Evolutionary conservation across 805 yeast species (phyloP).

Genomic region (Saccharomycopsis amapae): DNA sequence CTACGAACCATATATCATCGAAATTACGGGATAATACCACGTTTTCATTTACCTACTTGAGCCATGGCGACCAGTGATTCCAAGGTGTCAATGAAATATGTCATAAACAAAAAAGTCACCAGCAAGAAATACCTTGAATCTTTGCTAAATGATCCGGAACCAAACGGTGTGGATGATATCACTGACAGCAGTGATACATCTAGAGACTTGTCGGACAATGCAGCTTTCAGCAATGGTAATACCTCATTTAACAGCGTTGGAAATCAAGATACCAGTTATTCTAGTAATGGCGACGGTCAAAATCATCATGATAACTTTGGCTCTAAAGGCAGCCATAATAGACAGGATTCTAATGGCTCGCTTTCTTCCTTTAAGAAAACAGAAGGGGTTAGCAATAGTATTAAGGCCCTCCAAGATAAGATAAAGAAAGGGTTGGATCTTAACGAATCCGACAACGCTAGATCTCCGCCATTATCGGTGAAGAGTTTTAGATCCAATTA

Average conservation of each 20-base stretch:
- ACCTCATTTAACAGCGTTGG: background rate
- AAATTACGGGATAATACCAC: too few species aligned
- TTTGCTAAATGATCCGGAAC: slow-evolving; percentile 7
- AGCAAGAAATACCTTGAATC: slow-evolving; percentile 17
- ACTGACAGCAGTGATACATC: background rate
- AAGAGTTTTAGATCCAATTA: slow-evolving; percentile 13
- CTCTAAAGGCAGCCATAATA: background rate
- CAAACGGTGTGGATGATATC: slow-evolving; percentile 1
- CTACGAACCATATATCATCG: too few species aligned
- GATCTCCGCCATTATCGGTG: slow-evolving; percentile 11
- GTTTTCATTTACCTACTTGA: too few species aligned
- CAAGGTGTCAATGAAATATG: background rate
- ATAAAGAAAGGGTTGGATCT: slow-evolving; percentile 21
- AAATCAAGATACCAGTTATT: too few species aligned
- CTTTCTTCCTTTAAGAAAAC: slow-evolving; percentile 13
- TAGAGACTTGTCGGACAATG: background rate
- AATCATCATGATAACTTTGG: too few species aligned
- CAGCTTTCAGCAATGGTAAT: background rate
- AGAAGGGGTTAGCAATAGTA: slow-evolving; percentile 20
- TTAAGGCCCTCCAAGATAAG: slow-evolving; percentile 21
- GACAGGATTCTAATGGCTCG: slow-evolving; percentile 3
- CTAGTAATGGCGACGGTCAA: background rate
- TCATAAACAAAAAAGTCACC: slow-evolving; percentile 9
- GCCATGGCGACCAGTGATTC: too few species aligned
- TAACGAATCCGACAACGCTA: slow-evolving; percentile 5